Evolutionary conservation across 345 rosid genomes (phyloP), one percentile per base, ranked within the genome.

Genomic region (Dipteronia dyeriana): DNA sequence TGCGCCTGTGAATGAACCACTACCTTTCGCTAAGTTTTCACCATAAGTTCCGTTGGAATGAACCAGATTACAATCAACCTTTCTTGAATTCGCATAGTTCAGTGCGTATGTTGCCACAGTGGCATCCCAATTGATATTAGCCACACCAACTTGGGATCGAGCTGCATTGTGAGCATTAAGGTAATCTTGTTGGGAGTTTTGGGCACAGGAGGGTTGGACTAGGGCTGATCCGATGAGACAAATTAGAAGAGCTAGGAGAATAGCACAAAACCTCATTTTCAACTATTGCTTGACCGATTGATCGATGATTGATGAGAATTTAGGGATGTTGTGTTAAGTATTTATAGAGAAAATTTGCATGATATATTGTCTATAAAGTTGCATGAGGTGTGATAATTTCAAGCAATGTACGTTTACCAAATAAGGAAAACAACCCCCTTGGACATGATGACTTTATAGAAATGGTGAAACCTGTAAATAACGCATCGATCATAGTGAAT

Each of bases 41-140:
- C 86, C 88, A 17, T 78, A 85, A 0, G 85, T 83, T 20, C 83
- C 84, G 11, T 61, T 31, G 8, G 86, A 83, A 75, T 85, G 87
- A 43, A 83, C 85, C 61, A 82, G 71, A 1, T 31, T 61, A 81
- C 91, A 86, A 22, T 79, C 83, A 6, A 68, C 64, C 2, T 19
- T 75, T 9, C 76, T 77, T 25, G 68, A 70, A 29, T 68, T 76
- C 4, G 83, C 84, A 14, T 83, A 81, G 78, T 61, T 56, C 19
- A 59, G 77, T 12, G 90, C 89, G 26, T 78, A 87, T n/a, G 76
- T 70, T 11, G 84, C 89, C 0, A 89, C 78, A 16, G 34, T 74
- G 19, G 63, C 56, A 68, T 82, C 85, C 91, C 89, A 88, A 11
- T 25, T 41, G n/a, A 90, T 51, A 1, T 81, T 88, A 5, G 76